phyloP scores from a whole-genome alignment of 2,329 filamentous ascomycete species.

The Aspergillus spinulosporus region DNA sequence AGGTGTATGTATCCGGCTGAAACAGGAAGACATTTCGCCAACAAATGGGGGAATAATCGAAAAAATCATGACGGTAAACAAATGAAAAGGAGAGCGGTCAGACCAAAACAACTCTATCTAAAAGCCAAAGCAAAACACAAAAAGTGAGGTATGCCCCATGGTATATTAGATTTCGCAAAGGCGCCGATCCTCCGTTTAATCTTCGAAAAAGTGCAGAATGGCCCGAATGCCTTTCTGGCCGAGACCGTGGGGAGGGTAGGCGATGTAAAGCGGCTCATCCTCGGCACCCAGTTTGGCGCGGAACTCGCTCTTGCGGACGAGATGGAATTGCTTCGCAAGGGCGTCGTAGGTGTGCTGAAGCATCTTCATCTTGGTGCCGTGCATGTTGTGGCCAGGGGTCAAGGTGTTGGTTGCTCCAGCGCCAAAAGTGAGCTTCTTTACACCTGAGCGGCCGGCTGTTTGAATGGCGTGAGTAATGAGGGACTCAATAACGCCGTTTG shows the following conservation, averaged over 20 bases:
- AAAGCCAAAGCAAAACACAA: constrained; percentile 1
- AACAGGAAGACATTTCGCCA: neutral
- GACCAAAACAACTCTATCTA: neutral
- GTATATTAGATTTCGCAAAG: neutral
- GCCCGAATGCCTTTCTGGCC: constrained; percentile 79
- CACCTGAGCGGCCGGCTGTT: constrained; percentile 58
- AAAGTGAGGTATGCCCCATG: constrained; percentile 5
- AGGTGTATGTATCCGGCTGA: neutral
- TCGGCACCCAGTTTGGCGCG: constrained; percentile 83
- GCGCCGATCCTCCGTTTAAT: constrained; percentile 28
- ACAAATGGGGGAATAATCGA: constrained; percentile 4
- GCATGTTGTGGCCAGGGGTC: constrained; percentile 76
- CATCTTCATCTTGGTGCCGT: constrained; percentile 76
- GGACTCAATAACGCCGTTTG: constrained; percentile 84
- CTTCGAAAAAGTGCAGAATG: constrained; percentile 88
- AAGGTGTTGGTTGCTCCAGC: constrained; percentile 75
- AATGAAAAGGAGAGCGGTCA: constrained; percentile 1
- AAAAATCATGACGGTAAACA: constrained; percentile 5
- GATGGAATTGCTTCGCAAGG: constrained; percentile 75
- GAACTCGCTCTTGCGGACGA: constrained; percentile 85
- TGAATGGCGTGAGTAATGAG: constrained; percentile 73
- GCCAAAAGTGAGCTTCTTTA: constrained; percentile 77
- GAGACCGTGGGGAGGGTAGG: constrained; percentile 82
- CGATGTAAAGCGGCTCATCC: constrained; percentile 84
- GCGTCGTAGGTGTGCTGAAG: constrained; percentile 79